Percentiles rank a stretch among this genome's conserved stretches.
phyloP scores from a whole-genome alignment of 139 green algal genomes.

The Ostreobium quekettii region DNA sequence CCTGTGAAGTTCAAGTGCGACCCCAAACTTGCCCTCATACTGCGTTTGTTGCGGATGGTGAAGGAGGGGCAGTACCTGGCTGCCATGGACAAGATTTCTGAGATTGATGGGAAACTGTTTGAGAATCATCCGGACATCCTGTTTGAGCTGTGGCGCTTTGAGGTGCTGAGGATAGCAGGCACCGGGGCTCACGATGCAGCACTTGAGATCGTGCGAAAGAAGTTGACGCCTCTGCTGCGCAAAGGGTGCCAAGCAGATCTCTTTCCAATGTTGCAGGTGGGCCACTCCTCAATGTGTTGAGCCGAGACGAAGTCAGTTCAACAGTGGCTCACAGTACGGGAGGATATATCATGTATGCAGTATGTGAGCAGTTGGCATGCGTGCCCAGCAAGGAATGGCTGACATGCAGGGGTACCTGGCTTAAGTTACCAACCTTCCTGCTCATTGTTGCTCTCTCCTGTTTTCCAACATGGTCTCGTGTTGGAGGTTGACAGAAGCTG shows the following conservation, averaged over 20 bases:
- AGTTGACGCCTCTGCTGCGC: conserved; percentile 4
- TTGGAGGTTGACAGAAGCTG: no score
- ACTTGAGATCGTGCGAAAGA: conserved; percentile 1
- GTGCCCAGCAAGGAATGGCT: no score
- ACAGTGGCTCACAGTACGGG: no score
- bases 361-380: no score
- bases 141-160: conserved; percentile 15
- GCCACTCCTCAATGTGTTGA: neutral
- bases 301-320: no score
- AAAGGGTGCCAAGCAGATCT: neutral
- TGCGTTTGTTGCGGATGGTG: neutral
- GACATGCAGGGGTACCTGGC: no score
- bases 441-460: no score
- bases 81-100: conserved; percentile 3
- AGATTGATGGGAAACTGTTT: conserved; percentile 11
- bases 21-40: conserved; percentile 1
- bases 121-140: conserved; percentile 1
- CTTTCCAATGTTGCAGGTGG: neutral
- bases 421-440: no score
- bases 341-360: no score
- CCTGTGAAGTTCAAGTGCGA: no score
- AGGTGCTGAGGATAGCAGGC: conserved; percentile 4
- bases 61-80: conserved; percentile 9
- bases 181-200: neutral
- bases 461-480: no score